Conservation (phyloP, 768 basidiomycete species). For the Tricholoma bakamatsutake region DNA sequence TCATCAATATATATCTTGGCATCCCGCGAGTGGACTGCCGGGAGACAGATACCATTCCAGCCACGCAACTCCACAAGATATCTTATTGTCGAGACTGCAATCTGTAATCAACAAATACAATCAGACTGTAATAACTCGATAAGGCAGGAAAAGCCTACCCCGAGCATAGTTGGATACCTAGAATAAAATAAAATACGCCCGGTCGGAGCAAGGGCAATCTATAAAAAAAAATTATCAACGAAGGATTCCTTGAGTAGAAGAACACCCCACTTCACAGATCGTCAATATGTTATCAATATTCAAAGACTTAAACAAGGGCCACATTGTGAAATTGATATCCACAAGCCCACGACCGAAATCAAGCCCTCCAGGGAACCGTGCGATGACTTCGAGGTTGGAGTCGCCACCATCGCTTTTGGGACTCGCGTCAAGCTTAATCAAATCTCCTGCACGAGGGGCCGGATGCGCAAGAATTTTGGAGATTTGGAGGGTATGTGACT, state of each 20-base stretch:
- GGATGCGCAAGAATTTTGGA: slow-evolving; percentile 85
- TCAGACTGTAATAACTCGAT: neutral
- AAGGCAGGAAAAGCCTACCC: slow-evolving; percentile 37
- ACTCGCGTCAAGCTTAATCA: slow-evolving; percentile 82
- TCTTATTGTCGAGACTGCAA: slow-evolving; percentile 85
- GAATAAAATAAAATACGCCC: slow-evolving; percentile 87
- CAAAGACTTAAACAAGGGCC: slow-evolving; percentile 90
- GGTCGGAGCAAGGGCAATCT: slow-evolving; percentile 85
- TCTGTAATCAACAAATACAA: slow-evolving; percentile 31
- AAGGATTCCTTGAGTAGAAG: neutral
- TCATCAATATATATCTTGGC: slow-evolving; percentile 93
- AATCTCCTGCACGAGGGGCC: slow-evolving; percentile 80
- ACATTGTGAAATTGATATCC: slow-evolving; percentile 95
- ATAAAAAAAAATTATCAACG: slow-evolving; percentile 34
- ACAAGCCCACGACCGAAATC: slow-evolving; percentile 90
- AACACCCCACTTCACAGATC: slow-evolving; percentile 67
- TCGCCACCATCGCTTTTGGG: slow-evolving; percentile 49
- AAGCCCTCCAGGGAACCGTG: slow-evolving; percentile 88
- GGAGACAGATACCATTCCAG: slow-evolving; percentile 85
- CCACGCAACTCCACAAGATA: slow-evolving; percentile 91
- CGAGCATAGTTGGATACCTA: slow-evolving; percentile 87
- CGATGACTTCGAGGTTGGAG: slow-evolving; percentile 71
- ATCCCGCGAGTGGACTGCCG: slow-evolving; percentile 82
- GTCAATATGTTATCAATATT: slow-evolving; percentile 93
- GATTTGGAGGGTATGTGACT: slow-evolving; percentile 87